Evolutionary conservation across 2,329 filamentous ascomycete genomes (phyloP), one percentile per base, ranked within the genome.

Genomic region (Stemphylium lycopersici): DNA sequence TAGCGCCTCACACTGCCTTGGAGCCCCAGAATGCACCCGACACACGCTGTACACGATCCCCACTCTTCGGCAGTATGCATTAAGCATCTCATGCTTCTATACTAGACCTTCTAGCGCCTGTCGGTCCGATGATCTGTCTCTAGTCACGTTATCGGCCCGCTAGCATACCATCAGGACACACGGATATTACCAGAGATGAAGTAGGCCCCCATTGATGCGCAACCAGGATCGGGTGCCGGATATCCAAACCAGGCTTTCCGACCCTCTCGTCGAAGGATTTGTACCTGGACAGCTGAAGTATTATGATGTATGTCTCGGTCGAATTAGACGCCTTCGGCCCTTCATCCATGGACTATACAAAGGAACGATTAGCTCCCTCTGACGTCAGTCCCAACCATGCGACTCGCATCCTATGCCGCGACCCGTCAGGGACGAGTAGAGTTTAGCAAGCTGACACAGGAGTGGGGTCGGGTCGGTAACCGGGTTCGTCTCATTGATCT

Each of bases 341-440:
- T 54, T 43, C 26, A 54, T 43, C 50, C 50, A 53, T 54, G 51
- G 32, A 26, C 33, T 33, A 42, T 33, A 54, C 51, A 13, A 54
- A 47, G 24, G 26, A 33, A 16, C 34, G 38, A 48, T 40, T 33
- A 41, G 51, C 22, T n/a, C 45, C 24, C 33, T 44, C 45, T 54
- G 51, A 50, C 51, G 51, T 54, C 45, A 54, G 24, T 18, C 11
- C 34, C 45, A 26, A 43, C 8, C 24, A 13, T 16, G 41, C 41
- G 33, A 39, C 41, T 43, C 45, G 45, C 48, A 36, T 22, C 16
- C 18, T 38, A 31, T 20, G 12, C 34, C 36, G 39, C 45, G 16
- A 33, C n/a, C 18, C 26, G 13, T 12, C 15, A 12, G 11, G 33
- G 33, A 22, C 20, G 42, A 24, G 13, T n/a, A 44, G 42, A 33